Evolutionary conservation across 768 basidiomycete genomes (phyloP), one percentile per base, ranked within the genome.

Genomic region (Daedaleopsis nitida): DNA sequence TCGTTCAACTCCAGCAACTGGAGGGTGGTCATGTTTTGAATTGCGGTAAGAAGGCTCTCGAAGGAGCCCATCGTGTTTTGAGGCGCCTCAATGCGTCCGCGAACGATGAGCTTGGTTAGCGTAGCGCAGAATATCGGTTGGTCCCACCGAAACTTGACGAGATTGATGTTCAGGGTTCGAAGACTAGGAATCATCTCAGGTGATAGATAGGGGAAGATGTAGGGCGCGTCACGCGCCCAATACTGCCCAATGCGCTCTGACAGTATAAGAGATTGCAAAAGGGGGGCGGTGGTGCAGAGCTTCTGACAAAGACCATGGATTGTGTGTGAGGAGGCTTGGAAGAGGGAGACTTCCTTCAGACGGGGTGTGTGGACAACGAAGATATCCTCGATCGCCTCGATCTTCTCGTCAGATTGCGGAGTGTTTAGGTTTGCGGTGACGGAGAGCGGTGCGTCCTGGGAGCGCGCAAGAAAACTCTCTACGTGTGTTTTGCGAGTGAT

Each of bases 381-480:
- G 14, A 19, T 39, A 19, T 55, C 54, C 39, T 52, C 11, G 7
- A 49, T 3, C 21, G 42, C 42, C 42, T 43, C 11, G 42, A 44
- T 24, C 8, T n/a, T 48, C 37, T 27, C n/a, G 2, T 61, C 49
- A 32, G 55, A 49, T 10, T 23, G 14, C 4, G 39, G 1, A 9
- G 54, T 51, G 2, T 19, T 13, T 5, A 61, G 2, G 42, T 42
- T 45, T 1, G 53, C 60, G 12, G 38, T 17, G 17, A 65, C 42
- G 23, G 54, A 48, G 16, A 65, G n/a, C 5, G 59, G 64, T 2
- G 57, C 57, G 6, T 39, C 45, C 53, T 58, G 55, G 5, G 64
- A 61, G 3, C 57, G 52, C 16, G 54, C 23, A 17, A 61, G 55
- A 5, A 61, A 14, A 10, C 23, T 21, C 5, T 61, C 49, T 3